These are phyloP conservation scores for Metschnikowia lachancei DNA, from an alignment of 805 yeast genomes.

Conservation along the genomic window DNA sequence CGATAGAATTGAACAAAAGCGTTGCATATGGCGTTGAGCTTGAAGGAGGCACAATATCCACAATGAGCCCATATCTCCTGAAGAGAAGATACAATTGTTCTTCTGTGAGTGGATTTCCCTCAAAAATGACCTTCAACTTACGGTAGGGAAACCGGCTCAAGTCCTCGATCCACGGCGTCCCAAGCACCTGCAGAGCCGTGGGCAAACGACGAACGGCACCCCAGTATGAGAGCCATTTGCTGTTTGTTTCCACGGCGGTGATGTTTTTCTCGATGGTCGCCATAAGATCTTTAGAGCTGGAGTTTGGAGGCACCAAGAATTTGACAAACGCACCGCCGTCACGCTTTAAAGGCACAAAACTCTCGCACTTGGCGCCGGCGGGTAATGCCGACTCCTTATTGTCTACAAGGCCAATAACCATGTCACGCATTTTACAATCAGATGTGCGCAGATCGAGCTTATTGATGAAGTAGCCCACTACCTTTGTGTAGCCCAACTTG, in stretches of 20 bases:
- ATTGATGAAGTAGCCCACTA: conserved; percentile 20
- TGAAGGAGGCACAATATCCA: conserved; percentile 63
- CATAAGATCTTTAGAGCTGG: conserved; percentile 52
- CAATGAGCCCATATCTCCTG: conserved; percentile 82
- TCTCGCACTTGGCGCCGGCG: conserved; percentile 42
- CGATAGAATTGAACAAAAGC: conserved; percentile 52
- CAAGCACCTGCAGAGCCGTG: conserved; percentile 71
- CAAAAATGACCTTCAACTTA: conserved; percentile 62
- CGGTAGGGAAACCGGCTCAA: conserved; percentile 71
- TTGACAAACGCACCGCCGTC: conserved; percentile 96
- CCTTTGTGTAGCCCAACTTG: conserved; percentile 23
- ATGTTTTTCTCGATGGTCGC: conserved; percentile 49
- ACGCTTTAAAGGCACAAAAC: conserved; percentile 65
- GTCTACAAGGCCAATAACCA: conserved; percentile 18
- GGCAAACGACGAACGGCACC: conserved; percentile 33
- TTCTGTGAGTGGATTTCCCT: conserved; percentile 73
- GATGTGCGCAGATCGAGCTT: conserved; percentile 15
- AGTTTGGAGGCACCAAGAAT: conserved; percentile 56
- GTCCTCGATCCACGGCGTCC: conserved; percentile 96
- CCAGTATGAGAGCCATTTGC: conserved; percentile 14
- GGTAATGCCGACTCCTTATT: conserved; percentile 30
- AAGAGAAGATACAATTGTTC: conserved; percentile 79
- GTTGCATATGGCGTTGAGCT: conserved; percentile 46
- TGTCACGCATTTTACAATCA: conserved; percentile 20
- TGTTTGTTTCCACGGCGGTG: conserved; percentile 13